phyloP scores from a whole-genome alignment of 768 basidiomycete species.

The Lanmaoa rubissima region DNA sequence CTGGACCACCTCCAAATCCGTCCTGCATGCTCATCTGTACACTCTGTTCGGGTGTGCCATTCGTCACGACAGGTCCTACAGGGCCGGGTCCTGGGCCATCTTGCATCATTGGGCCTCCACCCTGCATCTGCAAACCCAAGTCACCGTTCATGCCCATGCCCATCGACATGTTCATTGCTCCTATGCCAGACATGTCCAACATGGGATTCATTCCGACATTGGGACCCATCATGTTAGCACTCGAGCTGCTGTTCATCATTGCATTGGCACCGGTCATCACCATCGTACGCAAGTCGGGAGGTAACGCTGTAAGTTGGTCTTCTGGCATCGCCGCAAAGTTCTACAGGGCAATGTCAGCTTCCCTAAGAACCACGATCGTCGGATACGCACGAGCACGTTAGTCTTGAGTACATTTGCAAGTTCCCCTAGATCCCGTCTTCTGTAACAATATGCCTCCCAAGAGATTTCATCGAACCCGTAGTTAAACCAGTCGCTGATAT shows the following conservation, averaged over 20 bases:
- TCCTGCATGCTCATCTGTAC: constrained; percentile 43
- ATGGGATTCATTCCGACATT: constrained; percentile 58
- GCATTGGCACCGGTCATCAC: constrained; percentile 80
- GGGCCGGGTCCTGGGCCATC: constrained; percentile 37
- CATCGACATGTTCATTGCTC: constrained; percentile 50
- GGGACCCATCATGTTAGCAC: constrained; percentile 54
- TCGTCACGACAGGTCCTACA: constrained; percentile 35
- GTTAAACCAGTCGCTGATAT: constrained; percentile 98
- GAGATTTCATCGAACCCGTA: constrained; percentile 97
- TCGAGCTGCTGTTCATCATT: constrained; percentile 65
- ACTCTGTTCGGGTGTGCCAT: constrained; percentile 38
- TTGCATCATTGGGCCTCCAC: constrained; percentile 56
- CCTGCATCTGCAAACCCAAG: constrained; percentile 54
- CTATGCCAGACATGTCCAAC: constrained; percentile 78
- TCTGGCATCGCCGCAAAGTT: constrained; percentile 82
- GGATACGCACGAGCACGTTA: constrained; percentile 69
- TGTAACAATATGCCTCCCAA: constrained; percentile 91
- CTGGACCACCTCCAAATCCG: constrained; percentile 41
- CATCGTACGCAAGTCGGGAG: constrained; percentile 81
- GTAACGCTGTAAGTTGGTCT: constrained; percentile 73
- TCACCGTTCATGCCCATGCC: constrained; percentile 66
- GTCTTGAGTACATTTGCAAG: constrained; percentile 77
- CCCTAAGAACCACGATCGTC: not conserved
- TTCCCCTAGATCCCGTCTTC: constrained; percentile 78
- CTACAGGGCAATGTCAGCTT: constrained; percentile 36